phyloP scores from a whole-genome alignment of 345 rosid genomes.

The Gossypium herbaceum region DNA sequence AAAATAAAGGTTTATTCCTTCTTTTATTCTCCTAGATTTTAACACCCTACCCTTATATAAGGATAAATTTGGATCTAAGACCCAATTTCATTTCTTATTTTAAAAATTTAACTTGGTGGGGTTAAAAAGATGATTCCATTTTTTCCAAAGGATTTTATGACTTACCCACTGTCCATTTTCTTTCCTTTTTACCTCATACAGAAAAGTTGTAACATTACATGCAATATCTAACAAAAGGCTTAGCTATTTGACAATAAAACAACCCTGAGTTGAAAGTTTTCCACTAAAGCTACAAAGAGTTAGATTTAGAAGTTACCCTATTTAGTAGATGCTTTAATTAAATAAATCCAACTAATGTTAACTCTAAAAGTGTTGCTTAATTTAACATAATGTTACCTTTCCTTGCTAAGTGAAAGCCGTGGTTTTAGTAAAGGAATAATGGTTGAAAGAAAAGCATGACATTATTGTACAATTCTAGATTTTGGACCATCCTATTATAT shows the following conservation, averaged over 20 bases:
- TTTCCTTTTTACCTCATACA: constrained; percentile 24
- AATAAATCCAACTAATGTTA: not conserved
- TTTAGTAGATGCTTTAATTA: not conserved
- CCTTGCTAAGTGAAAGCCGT: not conserved
- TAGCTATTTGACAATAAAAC: constrained; percentile 17
- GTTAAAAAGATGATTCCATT: constrained; percentile 10
- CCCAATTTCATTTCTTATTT: too few species aligned
- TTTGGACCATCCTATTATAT: constrained; percentile 10
- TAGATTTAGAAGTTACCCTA: constrained; percentile 15
- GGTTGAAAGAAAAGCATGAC: constrained; percentile 15
- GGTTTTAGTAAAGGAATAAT: constrained; percentile 20
- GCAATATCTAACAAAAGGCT: constrained; percentile 24
- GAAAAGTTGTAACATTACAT: constrained; percentile 13
- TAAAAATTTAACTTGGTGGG: too few species aligned
- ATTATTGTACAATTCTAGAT: constrained; percentile 11
- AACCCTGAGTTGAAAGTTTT: constrained; percentile 13
- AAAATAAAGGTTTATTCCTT: constrained; percentile 30
- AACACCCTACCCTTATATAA: constrained; percentile 17
- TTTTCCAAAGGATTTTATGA: constrained; percentile 9
- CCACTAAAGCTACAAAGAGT: constrained; percentile 14
- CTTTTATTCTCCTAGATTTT: constrained; percentile 23
- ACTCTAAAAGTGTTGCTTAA: not conserved
- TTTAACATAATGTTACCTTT: constrained; percentile 3
- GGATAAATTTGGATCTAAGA: not conserved
- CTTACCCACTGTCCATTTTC: constrained; percentile 2